Conservation (phyloP, 169 alveolate species). For the Eimeria acervulina region DNA sequence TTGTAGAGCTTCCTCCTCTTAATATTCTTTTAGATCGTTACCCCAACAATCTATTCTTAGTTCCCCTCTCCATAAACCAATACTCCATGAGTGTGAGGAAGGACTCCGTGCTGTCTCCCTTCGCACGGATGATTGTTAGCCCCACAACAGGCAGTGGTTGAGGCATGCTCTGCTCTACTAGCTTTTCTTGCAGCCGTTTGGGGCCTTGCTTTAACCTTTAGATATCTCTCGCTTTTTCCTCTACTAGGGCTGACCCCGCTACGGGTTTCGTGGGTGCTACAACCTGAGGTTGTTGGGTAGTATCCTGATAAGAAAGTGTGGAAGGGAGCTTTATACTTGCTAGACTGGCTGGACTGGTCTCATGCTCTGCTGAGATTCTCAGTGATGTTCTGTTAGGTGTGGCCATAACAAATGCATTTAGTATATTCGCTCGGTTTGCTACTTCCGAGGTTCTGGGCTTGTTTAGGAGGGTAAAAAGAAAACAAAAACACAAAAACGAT, state of each 20-base stretch:
- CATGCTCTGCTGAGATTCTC: neutral
- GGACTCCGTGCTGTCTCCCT: neutral
- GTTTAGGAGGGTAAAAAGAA: too few relatives aligned
- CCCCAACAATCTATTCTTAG: neutral
- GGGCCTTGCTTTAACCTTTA: neutral
- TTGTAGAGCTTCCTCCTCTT: neutral
- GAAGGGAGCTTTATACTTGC: neutral
- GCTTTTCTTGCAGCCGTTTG: neutral
- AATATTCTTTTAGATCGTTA: neutral
- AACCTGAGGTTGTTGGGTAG: neutral
- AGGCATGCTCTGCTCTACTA: neutral
- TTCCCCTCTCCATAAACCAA: neutral
- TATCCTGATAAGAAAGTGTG: neutral
- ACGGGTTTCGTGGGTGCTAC: neutral
- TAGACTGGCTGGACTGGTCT: neutral
- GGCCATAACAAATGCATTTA: too few relatives aligned
- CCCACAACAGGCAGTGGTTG: neutral
- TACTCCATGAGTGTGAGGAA: neutral
- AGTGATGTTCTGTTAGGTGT: neutral
- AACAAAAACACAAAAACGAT: too few relatives aligned
- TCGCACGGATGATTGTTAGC: neutral
- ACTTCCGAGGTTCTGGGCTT: too few relatives aligned
- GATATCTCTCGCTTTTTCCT: neutral
- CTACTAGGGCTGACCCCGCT: neutral
- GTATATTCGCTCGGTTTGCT: too few relatives aligned